Evolutionary conservation across 2,329 filamentous ascomycete genomes (phyloP).

Genomic region (Pleurostoma richardsiae): DNA sequence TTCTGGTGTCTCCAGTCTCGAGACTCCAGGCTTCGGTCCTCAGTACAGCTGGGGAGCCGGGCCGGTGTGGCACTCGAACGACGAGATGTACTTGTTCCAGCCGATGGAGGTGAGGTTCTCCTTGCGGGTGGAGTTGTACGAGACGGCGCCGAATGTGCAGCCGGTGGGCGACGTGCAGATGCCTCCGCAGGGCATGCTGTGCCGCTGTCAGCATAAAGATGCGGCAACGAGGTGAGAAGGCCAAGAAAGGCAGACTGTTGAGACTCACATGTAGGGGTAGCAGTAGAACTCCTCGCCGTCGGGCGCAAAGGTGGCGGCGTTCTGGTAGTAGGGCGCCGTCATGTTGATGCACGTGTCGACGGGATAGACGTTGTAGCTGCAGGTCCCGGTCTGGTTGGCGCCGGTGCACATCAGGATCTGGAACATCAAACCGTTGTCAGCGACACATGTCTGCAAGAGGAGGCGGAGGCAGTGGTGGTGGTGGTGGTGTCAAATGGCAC

Average conservation of each 20-base stretch:
- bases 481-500: slow-evolving; percentile 14
- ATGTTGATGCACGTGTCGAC: slow-evolving; percentile 42
- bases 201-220: slow-evolving; percentile 42
- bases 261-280: slow-evolving; percentile 30
- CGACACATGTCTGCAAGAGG: neutral
- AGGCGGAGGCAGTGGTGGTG: neutral
- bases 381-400: slow-evolving; percentile 41
- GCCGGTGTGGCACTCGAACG: slow-evolving; percentile 26
- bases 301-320: slow-evolving; percentile 44
- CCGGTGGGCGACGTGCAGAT: slow-evolving; percentile 46
- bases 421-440: neutral
- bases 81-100: slow-evolving; percentile 35
- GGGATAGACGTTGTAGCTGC: slow-evolving; percentile 35
- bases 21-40: too few relatives aligned
- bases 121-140: slow-evolving; percentile 39
- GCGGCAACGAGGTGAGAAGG: slow-evolving; percentile 30
- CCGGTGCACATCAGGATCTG: slow-evolving; percentile 47
- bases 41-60: slow-evolving; percentile 2
- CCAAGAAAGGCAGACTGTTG: too few relatives aligned
- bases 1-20: too few relatives aligned
- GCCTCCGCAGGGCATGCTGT: slow-evolving; percentile 30
- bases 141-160: slow-evolving; percentile 45
- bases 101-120: slow-evolving; percentile 37
- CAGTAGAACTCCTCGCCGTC: slow-evolving; percentile 44
- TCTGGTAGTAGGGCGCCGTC: slow-evolving; percentile 28